Base-by-base conservation (phyloP, 352 stramenopile species). In the Thalassiosira exigua region DNA sequence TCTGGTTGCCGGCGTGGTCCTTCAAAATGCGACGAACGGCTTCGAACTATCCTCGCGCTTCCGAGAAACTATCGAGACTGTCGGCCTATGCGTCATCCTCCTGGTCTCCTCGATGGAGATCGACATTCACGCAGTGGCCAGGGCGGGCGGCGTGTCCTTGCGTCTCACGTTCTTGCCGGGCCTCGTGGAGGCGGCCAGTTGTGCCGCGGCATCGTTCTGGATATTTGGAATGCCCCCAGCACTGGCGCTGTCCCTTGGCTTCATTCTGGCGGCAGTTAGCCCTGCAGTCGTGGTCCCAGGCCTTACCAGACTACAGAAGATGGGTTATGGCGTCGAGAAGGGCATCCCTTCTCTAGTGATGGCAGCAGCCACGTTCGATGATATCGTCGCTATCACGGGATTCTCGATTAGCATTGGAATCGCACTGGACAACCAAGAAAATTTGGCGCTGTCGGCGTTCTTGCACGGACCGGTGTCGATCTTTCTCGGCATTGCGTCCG, bases 301-400 rank as follows among this genome's bases (percentile, higher is more conserved):
- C 0, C 79, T 90, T 64, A 41, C 85, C 0, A 58, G 57, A 7
- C 59, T 90, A 4, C 27, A 88, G 62, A 50, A 75, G 7, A 17
- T 57, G 30, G 81, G 81, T 7, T 85, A 86, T 41, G 81, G 84
- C 3, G 52, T 73, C 12, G 33, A 42, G 57, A n/a, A n/a, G n/a
- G 81, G 81, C 17, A 86, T 90, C 33, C 81, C 84, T 0, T 85
- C 78, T n/a, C 53, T 90, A 9, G 59, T 90, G 12, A 68, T 90
- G 29, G 84, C 84, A 17, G 70, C 84, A 30, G 81, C 77, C 33
- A 57, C 54, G 14, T 77, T 90, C 14, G 84, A 90, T 59, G 84
- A 90, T 51, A 74, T 90, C 22, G 46, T 86, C 0, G 67, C 76
- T 11, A 86, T 90, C n/a, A 68, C 64, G 39, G 78, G 78, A 41